Percentiles rank a stretch among this genome's conserved stretches.
These are phyloP conservation scores for Penicillium ucsense DNA, from an alignment of 495 filamentous ascomycete species.

Conservation along the genomic window DNA sequence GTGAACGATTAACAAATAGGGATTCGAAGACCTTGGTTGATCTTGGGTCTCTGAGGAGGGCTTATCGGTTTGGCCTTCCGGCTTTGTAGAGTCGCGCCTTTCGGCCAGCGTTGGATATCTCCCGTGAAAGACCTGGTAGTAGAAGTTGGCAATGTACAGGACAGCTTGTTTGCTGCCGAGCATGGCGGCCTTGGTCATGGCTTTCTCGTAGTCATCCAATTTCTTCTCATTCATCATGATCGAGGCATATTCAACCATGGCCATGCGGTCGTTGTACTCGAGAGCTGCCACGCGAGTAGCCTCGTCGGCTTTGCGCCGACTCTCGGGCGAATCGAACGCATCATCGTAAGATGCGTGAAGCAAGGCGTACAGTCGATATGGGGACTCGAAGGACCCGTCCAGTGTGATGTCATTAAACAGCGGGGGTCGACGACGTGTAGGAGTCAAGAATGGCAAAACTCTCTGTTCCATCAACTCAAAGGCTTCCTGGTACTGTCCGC, in stretches of 20 bases:
- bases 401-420: conserved; percentile 9
- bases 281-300: conserved; percentile 16
- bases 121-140: conserved; percentile 23
- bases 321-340: background rate
- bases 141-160: conserved; percentile 29
- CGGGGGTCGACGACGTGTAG: background rate
- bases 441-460: conserved; percentile 12
- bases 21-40: background rate
- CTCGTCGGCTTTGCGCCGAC: conserved; percentile 4
- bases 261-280: conserved; percentile 22
- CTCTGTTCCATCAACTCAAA: conserved; percentile 14
- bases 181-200: conserved; percentile 25
- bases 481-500: conserved; percentile 13
- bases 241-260: conserved; percentile 19
- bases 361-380: conserved; percentile 19
- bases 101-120: conserved; percentile 16
- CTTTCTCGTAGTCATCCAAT: conserved; percentile 25
- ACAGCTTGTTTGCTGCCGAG: conserved; percentile 18
- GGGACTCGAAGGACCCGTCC: conserved; percentile 5
- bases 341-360: conserved; percentile 7
- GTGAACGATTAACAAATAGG: background rate
- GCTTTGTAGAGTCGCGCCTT: background rate
- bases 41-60: no score
- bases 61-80: background rate
- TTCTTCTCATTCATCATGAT: conserved; percentile 14